phyloP scores from a whole-genome alignment of 2,329 filamentous ascomycete genomes.

The Ophiostoma sp. region DNA sequence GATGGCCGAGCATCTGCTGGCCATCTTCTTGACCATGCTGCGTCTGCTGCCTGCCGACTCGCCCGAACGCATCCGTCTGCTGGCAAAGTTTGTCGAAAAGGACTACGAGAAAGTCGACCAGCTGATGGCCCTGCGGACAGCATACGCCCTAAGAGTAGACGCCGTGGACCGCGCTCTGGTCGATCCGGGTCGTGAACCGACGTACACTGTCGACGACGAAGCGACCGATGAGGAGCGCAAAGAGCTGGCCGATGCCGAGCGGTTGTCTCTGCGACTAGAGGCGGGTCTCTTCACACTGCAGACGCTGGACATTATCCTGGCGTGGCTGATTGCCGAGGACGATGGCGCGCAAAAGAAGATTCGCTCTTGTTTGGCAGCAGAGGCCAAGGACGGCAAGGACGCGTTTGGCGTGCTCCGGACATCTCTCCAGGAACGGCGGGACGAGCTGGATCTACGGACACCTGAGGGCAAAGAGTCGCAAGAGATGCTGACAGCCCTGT shows the following conservation, averaged over 20 bases:
- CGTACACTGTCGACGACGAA: constrained; percentile 47
- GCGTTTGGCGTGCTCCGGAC: constrained; percentile 60
- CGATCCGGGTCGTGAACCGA: constrained; percentile 34
- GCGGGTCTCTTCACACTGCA: constrained; percentile 83
- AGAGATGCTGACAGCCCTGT: constrained; percentile 56
- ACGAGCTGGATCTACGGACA: constrained; percentile 51
- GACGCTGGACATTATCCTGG: constrained; percentile 78
- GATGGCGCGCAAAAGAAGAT: constrained; percentile 69
- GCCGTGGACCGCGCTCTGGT: constrained; percentile 64
- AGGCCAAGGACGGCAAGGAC: constrained; percentile 41
- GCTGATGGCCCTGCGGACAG: constrained; percentile 68
- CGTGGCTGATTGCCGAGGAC: constrained; percentile 92
- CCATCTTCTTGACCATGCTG: constrained; percentile 81
- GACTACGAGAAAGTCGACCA: constrained; percentile 82
- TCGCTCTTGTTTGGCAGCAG: constrained; percentile 51
- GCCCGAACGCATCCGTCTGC: constrained; percentile 72
- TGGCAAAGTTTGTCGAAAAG: constrained; percentile 95
- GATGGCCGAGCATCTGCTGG: constrained; percentile 75
- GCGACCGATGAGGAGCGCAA: constrained; percentile 60
- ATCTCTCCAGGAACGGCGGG: constrained; percentile 65
- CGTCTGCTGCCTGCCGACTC: constrained; percentile 76
- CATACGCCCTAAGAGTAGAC: constrained; percentile 64
- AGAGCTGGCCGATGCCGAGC: constrained; percentile 62
- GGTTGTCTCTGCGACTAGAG: constrained; percentile 73
- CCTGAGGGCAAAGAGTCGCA: constrained; percentile 58